Conservation (phyloP, 768 basidiomycete genomes). For the Calocybe cyanea region DNA sequence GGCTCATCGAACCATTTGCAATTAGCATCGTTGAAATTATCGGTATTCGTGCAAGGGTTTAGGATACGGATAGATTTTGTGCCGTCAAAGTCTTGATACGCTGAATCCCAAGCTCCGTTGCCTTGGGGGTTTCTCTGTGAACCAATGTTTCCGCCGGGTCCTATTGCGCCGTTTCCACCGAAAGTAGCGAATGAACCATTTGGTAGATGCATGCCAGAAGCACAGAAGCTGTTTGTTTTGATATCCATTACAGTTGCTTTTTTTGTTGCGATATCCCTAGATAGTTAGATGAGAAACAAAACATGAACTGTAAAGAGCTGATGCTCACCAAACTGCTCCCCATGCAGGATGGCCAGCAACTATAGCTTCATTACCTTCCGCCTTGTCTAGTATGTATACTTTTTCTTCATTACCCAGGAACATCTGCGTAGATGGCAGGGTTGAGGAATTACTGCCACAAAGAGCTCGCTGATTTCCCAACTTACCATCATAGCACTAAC, state of each 20-base stretch:
- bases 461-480: constrained; percentile 10
- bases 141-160: constrained; percentile 34
- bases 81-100: constrained; percentile 81
- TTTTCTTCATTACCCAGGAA: constrained; percentile 77
- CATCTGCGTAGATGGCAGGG: constrained; percentile 41
- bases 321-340: constrained; percentile 68
- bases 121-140: constrained; percentile 43
- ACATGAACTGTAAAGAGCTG: constrained; percentile 5
- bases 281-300: background rate
- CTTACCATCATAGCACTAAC: constrained; percentile 51
- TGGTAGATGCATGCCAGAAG: constrained; percentile 79
- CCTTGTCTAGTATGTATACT: constrained; percentile 92
- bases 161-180: constrained; percentile 76
- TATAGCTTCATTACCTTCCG: constrained; percentile 66
- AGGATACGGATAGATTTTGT: constrained; percentile 79
- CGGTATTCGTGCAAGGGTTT: constrained; percentile 59
- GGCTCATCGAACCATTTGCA: constrained; percentile 78
- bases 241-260: constrained; percentile 68
- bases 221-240: constrained; percentile 72
- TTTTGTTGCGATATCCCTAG: constrained; percentile 61
- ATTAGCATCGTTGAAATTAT: constrained; percentile 42
- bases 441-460: no score
- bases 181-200: constrained; percentile 74
- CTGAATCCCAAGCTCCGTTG: constrained; percentile 54
- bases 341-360: constrained; percentile 72